Base-by-base conservation (phyloP, 148 eudicot species). In the Camellia sinensis region DNA sequence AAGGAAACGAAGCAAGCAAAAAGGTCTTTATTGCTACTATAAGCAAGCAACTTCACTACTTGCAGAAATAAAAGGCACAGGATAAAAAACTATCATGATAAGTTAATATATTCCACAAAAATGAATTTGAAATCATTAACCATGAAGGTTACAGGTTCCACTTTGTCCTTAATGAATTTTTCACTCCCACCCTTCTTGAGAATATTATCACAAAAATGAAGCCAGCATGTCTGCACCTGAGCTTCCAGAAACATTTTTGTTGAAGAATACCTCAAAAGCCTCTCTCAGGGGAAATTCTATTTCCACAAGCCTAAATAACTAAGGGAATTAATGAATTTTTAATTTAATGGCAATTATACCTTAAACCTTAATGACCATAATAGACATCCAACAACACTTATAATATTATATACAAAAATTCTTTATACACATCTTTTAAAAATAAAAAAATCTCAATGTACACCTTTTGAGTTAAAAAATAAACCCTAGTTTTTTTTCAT, bases 171-270 rank as follows among this genome's bases (percentile, higher is more conserved):
- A 61, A 84, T 82, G 46, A 83, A 71, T 64, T 86, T 83, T 68
- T 81, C 84, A 71, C 83, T 82, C 17, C 87, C 87, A 40, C 86
- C 86, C 76, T 86, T 83, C 67, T 75, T 86, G 18, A 86, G 84
- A 17, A 86, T 60, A 60, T 81, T 81, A 77, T 86, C 86, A 81
- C 86, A 83, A 69, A 29, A 65, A 83, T 15, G 86, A 74, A 68
- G 88, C 84, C 54, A 86, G 67, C 41, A 80, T 80, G 74, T 86
- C 88, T 3, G 86, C 88, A 83, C 81, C 75, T 4, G 88, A 74
- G 37, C n/a, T 65, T 22, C 84, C 88, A 14, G 81, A 80, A 60
- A 86, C 88, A 60, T 45, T 41, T 76, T 86, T 86, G 73, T 86
- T 86, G 82, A 86, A 86, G 69, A 86, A 80, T 11, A 80, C 75